phyloP scores from a whole-genome alignment of 176 grass and related monocot species.

The Oryza meyeriana region DNA sequence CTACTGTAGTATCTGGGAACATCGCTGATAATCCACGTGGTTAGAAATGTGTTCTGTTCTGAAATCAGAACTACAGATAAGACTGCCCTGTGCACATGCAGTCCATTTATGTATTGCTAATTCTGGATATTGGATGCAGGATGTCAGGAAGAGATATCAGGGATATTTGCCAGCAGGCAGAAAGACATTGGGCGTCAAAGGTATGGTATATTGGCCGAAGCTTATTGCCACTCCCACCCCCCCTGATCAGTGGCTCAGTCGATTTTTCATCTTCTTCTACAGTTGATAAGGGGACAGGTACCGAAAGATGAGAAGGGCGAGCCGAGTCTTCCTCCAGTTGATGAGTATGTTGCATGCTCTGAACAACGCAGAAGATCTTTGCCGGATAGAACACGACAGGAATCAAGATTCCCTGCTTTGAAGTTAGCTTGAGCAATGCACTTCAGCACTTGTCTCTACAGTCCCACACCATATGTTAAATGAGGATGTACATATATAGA shows the following conservation, averaged over 20 bases:
- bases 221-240: neutral
- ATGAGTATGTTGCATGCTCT: constrained; percentile 67
- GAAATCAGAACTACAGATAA: neutral
- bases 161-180: constrained; percentile 93
- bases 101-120: neutral
- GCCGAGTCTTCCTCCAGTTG: constrained; percentile 60
- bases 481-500: neutral
- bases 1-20: neutral
- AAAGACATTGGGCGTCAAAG: constrained; percentile 96
- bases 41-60: neutral
- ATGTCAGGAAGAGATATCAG: constrained; percentile 97
- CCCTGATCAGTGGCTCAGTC: neutral
- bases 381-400: constrained; percentile 18
- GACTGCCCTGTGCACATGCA: neutral
- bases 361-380: constrained; percentile 56
- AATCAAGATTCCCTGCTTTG: constrained; percentile 33
- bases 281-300: constrained; percentile 86
- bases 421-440: constrained; percentile 58
- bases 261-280: constrained; percentile 7
- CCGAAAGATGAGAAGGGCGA: constrained; percentile 45
- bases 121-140: constrained; percentile 52
- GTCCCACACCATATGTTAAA: neutral
- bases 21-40: neutral
- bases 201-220: constrained; percentile 34
- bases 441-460: neutral